phyloP scores from a whole-genome alignment of 2,329 filamentous ascomycete genomes.

The Clonostachys rosea region DNA sequence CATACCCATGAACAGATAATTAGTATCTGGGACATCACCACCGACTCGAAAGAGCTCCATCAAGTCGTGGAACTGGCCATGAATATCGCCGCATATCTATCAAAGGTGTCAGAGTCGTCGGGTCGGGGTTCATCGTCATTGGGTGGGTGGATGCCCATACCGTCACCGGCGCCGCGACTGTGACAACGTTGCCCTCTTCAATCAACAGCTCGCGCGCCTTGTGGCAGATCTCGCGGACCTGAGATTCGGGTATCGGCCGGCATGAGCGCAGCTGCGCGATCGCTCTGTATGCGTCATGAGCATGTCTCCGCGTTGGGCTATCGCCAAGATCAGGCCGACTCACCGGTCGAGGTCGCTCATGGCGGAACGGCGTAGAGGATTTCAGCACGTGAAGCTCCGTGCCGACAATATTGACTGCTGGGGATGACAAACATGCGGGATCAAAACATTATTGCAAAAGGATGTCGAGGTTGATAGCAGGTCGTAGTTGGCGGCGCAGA shows the following conservation, averaged over 20 bases:
- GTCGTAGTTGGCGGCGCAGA: too few relatives aligned
- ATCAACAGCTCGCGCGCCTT: conserved; percentile 94
- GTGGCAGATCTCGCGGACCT: conserved; percentile 96
- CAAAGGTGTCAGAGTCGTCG: conserved; percentile 3
- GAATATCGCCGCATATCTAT: conserved; percentile 92
- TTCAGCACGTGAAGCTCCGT: conserved; percentile 10
- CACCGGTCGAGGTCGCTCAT: conserved; percentile 57
- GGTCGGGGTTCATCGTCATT: not conserved
- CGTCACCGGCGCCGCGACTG: conserved; percentile 90
- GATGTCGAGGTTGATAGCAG: too few relatives aligned
- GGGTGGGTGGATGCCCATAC: conserved; percentile 36
- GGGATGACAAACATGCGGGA: not conserved
- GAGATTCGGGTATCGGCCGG: conserved; percentile 88
- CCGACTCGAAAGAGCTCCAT: conserved; percentile 96
- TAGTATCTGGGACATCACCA: conserved; percentile 90
- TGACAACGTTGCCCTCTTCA: conserved; percentile 96
- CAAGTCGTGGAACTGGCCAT: conserved; percentile 92
- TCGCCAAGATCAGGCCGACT: not conserved
- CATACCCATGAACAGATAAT: conserved; percentile 93
- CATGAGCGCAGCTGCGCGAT: conserved; percentile 95
- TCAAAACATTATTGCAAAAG: not conserved
- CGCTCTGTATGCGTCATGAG: conserved; percentile 50
- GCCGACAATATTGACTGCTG: conserved; percentile 1
- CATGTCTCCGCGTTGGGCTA: not conserved
- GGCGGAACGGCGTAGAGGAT: conserved; percentile 13